Evolutionary conservation across 768 basidiomycete species (phyloP), one percentile per base, ranked within the genome.

Genomic region (Sporobolomyces phaffii): DNA sequence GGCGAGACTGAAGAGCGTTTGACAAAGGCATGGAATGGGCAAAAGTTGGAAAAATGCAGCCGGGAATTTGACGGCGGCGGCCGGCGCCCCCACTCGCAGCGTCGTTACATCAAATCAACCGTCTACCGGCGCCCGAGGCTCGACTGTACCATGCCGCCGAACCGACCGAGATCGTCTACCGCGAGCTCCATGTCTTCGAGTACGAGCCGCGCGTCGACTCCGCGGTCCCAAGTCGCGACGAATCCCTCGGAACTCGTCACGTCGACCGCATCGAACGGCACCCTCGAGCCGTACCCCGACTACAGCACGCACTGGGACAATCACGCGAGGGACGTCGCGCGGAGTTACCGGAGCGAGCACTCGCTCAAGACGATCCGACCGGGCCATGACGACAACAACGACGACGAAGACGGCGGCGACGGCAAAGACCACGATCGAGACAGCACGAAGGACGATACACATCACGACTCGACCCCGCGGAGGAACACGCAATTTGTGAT

Each of bases 311-410:
- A 58, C 31, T 58, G 41, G 56, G 41, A 58, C 31, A 34, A n/a
- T n/a, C 29, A 4, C 9, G 14, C 18, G 33, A 26, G n/a, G 24
- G 41, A 41, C 13, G 54, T 31, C 13, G 31, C 60, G 10, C 33
- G 40, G 48, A 67, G 65, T 49, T 67, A 62, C 53, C 24, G 47
- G 47, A 67, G 65, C 40, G 65, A 67, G 33, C 60, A 41, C 28
- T 56, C 62, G 26, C 9, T 26, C 20, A 44, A 24, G 18, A 58
- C 56, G 43, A 62, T 50, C 31, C 13, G 24, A 18, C 62, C 41
- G 38, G 60, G 47, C 7, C 8, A 43, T 26, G 18, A 28, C 14
- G 52, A 54, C 26, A 28, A 18, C 44, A 34, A 48, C 20, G 34
- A 38, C 1, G 45, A 34, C 26, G 33, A 8, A 9, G 15, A 28